These are phyloP conservation scores for Oryza nivara DNA, from an alignment of 176 grass and related monocot genomes.

Conservation along the genomic window DNA sequence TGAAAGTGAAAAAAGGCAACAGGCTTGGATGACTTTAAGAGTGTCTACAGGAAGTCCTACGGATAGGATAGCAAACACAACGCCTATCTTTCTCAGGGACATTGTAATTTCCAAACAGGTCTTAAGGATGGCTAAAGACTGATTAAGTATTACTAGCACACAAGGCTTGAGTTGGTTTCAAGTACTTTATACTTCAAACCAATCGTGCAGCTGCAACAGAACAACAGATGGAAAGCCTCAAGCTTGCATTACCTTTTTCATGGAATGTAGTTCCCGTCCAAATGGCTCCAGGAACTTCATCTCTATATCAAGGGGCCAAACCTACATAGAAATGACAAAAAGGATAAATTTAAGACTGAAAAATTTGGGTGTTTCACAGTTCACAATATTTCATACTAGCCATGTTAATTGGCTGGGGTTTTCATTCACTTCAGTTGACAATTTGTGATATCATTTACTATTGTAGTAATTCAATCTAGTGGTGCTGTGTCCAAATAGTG, in stretches of 20 bases:
- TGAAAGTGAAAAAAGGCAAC: background rate
- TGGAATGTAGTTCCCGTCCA: slow-evolving; percentile 64
- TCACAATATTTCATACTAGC: background rate
- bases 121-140: background rate
- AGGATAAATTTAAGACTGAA: background rate
- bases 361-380: background rate
- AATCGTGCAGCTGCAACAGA: background rate
- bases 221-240: background rate
- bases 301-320: slow-evolving; percentile 86
- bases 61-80: background rate
- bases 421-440: background rate
- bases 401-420: background rate
- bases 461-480: slow-evolving; percentile 4
- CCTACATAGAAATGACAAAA: slow-evolving; percentile 54
- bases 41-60: background rate
- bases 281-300: slow-evolving; percentile 86
- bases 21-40: background rate
- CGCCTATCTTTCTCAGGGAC: background rate
- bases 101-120: background rate
- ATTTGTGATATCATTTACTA: background rate
- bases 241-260: slow-evolving; percentile 70
- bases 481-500: background rate
- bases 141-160: background rate
- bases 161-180: background rate
- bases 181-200: slow-evolving; percentile 19